Evolutionary conservation across 1,284 basidiomycete species (phyloP).

Genomic region (Prillingera fragicola): DNA sequence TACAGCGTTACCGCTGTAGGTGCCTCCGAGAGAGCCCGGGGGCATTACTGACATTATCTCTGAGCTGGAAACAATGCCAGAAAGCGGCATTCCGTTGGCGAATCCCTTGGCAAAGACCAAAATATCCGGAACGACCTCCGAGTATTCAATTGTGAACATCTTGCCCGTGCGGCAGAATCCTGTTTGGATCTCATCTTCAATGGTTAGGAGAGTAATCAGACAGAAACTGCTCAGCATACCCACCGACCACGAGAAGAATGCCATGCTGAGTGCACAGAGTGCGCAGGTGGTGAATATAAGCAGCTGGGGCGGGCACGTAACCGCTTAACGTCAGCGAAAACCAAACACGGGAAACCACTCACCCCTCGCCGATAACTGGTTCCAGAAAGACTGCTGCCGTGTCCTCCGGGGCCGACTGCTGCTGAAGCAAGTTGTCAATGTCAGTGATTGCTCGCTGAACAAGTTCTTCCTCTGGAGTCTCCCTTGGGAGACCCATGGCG

Average conservation of each 20-base stretch:
- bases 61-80: constrained; percentile 73
- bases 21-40: constrained; percentile 30
- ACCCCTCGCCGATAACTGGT: constrained; percentile 81
- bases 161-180: constrained; percentile 69
- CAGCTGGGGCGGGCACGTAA: constrained; percentile 76
- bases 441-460: constrained; percentile 67
- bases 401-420: constrained; percentile 76
- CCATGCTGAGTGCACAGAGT: constrained; percentile 76
- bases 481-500: constrained; percentile 62
- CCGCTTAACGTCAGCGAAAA: constrained; percentile 49
- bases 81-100: constrained; percentile 66
- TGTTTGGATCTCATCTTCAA: constrained; percentile 58
- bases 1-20: constrained; percentile 70
- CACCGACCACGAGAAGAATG: constrained; percentile 64
- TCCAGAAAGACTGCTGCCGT: constrained; percentile 88
- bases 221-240: constrained; percentile 50
- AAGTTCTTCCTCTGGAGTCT: constrained; percentile 60
- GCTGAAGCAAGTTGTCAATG: constrained; percentile 72
- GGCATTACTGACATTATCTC: constrained; percentile 59
- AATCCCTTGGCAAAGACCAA: constrained; percentile 72
- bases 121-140: constrained; percentile 72
- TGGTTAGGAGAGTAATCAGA: too few relatives aligned
- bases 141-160: constrained; percentile 64
- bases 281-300: constrained; percentile 71
- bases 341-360: constrained; percentile 3